Percentiles rank a stretch among this genome's conserved stretches.
These are phyloP conservation scores for Tylopilus sp. DNA, from an alignment of 768 basidiomycete genomes.

Conservation along the genomic window DNA sequence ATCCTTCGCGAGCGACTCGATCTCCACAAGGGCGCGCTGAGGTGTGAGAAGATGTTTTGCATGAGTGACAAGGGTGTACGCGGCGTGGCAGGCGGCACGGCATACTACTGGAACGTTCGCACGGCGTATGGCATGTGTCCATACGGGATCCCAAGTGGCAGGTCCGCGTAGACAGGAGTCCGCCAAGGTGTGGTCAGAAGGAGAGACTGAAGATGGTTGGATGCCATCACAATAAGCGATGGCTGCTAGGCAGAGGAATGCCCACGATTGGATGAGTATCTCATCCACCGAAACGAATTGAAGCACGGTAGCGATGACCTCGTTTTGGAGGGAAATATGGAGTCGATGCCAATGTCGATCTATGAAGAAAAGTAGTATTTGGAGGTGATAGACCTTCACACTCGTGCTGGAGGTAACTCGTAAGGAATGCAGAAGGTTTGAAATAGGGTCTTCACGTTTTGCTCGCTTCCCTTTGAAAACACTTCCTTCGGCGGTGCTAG, in stretches of 20 bases:
- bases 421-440: conserved; percentile 50
- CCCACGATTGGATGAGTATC: conserved; percentile 72
- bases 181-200: not conserved
- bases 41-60: conserved; percentile 45
- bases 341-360: conserved; percentile 71
- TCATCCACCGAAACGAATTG: conserved; percentile 67
- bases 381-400: conserved; percentile 53
- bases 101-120: conserved; percentile 64
- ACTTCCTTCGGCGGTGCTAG: conserved; percentile 34
- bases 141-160: conserved; percentile 74
- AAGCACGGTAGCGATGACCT: conserved; percentile 53
- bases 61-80: conserved; percentile 49
- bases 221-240: conserved; percentile 53
- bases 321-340: conserved; percentile 53
- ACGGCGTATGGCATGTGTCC: conserved; percentile 80
- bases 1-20: conserved; percentile 77
- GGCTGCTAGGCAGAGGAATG: conserved; percentile 75
- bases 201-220: conserved; percentile 1
- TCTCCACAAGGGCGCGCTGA: conserved; percentile 62
- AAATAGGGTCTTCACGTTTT: conserved; percentile 58
- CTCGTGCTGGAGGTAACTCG: conserved; percentile 30
- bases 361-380: conserved; percentile 82
- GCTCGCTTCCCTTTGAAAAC: conserved; percentile 45
- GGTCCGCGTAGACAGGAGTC: conserved; percentile 11
- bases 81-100: conserved; percentile 75